Percentiles rank a stretch among this genome's conserved stretches.
These are phyloP conservation scores for Capsicum pubescens DNA, from an alignment of 257 asterid species.

Conservation along the genomic window DNA sequence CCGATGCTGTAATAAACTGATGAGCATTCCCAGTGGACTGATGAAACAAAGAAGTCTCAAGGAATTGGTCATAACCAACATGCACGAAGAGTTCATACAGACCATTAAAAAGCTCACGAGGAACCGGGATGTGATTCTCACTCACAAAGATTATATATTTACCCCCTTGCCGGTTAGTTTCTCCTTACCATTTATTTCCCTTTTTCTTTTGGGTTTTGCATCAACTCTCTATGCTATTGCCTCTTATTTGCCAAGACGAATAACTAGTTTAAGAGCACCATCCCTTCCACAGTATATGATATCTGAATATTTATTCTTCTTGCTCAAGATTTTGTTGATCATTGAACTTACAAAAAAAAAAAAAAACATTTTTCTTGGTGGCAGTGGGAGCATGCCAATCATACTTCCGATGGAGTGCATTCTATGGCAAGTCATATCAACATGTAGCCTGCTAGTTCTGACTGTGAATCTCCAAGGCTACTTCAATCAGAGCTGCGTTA, in stretches of 20 bases:
- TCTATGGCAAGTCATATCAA: not conserved
- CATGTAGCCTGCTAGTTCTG: not conserved
- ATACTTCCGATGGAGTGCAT: not conserved
- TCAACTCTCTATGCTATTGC: not conserved
- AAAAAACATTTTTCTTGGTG: not conserved
- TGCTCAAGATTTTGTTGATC: not conserved
- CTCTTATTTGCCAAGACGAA: not conserved
- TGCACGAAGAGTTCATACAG: constrained; percentile 27
- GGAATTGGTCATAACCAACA: constrained; percentile 42
- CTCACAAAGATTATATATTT: constrained; percentile 16
- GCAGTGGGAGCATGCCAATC: not conserved
- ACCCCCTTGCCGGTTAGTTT: constrained; percentile 38
- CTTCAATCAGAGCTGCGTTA: not conserved
- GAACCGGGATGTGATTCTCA: not conserved
- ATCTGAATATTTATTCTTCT: not conserved
- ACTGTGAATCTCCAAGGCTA: not conserved
- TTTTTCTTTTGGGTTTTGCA: not conserved
- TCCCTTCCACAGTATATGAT: not conserved
- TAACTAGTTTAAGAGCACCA: not conserved
- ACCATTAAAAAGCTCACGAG: not conserved
- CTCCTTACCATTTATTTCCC: not conserved
- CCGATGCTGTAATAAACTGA: constrained; percentile 37
- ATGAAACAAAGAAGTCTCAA: constrained; percentile 9
- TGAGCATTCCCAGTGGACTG: constrained; percentile 32
- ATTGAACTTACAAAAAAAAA: not conserved